Evolutionary conservation across 2,329 filamentous ascomycete species (phyloP).

Genomic region (Stagonosporopsis chrysanthemi): DNA sequence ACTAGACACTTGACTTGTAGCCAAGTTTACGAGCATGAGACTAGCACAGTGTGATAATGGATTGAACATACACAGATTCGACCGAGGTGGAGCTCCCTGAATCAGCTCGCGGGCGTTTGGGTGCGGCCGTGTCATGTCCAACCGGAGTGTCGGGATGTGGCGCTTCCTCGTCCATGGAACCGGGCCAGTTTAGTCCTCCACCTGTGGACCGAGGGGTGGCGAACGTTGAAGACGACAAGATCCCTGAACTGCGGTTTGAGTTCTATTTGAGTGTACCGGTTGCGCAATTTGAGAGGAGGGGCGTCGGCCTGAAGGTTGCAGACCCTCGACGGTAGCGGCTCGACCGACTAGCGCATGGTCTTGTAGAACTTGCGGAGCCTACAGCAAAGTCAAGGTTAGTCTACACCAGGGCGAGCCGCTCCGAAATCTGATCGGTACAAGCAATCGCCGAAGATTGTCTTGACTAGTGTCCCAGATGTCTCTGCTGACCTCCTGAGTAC

Average conservation of each 20-base stretch:
- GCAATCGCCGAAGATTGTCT: constrained; percentile 7
- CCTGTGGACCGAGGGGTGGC: constrained; percentile 24
- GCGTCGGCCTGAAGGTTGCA: constrained; percentile 12
- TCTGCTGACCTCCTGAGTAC: constrained; percentile 7
- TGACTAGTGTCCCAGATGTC: not conserved
- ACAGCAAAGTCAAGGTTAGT: constrained; percentile 15
- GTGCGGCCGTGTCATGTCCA: constrained; percentile 45
- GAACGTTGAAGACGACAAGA: constrained; percentile 19
- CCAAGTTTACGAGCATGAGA: not conserved
- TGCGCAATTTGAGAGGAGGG: constrained; percentile 14
- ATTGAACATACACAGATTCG: constrained; percentile 44
- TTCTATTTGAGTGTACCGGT: constrained; percentile 1
- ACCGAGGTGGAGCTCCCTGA: constrained; percentile 44
- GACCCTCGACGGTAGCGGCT: constrained; percentile 18
- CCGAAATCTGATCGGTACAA: constrained; percentile 12
- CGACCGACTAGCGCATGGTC: constrained; percentile 20
- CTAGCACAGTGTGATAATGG: not conserved
- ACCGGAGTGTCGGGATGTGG: constrained; percentile 48
- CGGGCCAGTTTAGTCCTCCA: constrained; percentile 36
- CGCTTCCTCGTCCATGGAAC: constrained; percentile 48
- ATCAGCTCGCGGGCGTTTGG: constrained; percentile 43
- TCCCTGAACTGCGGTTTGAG: not conserved
- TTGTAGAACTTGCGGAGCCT: constrained; percentile 14
- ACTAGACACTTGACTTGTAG: not conserved
- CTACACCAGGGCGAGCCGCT: constrained; percentile 10